Evolutionary conservation across 208 protist species (phyloP), one percentile per base, ranked within the genome.

Genomic region (Trypanosoma mega): DNA sequence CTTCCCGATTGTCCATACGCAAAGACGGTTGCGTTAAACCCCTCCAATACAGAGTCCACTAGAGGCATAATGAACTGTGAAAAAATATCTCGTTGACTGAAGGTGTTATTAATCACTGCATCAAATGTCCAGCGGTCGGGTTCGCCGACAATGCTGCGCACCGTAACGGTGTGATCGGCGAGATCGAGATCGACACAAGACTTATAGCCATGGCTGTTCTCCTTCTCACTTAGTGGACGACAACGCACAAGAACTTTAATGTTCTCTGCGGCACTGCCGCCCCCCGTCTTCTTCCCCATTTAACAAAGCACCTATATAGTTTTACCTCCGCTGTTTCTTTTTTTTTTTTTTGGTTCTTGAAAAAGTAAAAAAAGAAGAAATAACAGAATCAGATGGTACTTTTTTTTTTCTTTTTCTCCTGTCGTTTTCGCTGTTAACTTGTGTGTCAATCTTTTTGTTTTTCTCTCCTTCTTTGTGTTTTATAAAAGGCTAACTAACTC

Each of bases 1-100:
- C 78, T 87, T 18, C 93, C 94, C 16, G 92, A 96, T 73, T 98
- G 94, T n/a, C 94, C 94, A 73, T 97, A 98, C 26, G 94, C 93
- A 53, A 98, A 97, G 24, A 98, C 90, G 1, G 90, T 97, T n/a
- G 87, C 94, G 48, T 96, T 97, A 61, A 92, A 96, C 44, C 92
- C 90, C 7, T 91, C 68, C 27, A 97, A 68, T 21, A 95, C 88
- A 44, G 82, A 89, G 52, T 93, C 87, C 29, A 92, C 80, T 63
- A 95, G 59, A 3, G 91, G 91, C 69, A 78, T 76, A 54, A 93
- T 91, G 59, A 91, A 91, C 54, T 92, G 85, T 9, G 73, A 78
- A 61, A 95, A 97, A 52, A 97, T 79, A 56, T 97, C 86, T 37
- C 84, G 64, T 63, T 97, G 91, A 5, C 55, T 78, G 60, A 90